Evolutionary conservation across 2,329 filamentous ascomycete species (phyloP).

Genomic region (Orbilia javanica): DNA sequence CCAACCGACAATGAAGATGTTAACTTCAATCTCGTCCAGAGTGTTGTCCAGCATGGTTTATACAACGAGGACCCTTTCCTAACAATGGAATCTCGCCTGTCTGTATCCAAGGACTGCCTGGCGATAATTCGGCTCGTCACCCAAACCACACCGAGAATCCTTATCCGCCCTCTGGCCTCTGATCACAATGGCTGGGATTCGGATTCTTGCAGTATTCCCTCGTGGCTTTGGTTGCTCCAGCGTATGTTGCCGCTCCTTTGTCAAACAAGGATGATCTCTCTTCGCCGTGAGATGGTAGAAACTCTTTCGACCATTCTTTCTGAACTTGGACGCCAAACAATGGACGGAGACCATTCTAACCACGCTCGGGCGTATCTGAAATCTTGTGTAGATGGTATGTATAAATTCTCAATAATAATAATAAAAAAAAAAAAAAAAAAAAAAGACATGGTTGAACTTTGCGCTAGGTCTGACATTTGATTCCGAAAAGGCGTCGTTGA

Average conservation of each 20-base stretch:
- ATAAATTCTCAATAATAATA: neutral
- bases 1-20: constrained; percentile 56
- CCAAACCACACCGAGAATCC: constrained; percentile 41
- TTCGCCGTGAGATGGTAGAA: constrained; percentile 42
- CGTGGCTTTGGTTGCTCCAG: constrained; percentile 42
- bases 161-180: constrained; percentile 16
- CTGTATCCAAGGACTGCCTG: constrained; percentile 47
- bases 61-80: constrained; percentile 56
- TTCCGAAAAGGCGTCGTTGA: constrained; percentile 36
- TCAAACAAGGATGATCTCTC: constrained; percentile 19
- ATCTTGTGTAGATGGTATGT: constrained; percentile 54
- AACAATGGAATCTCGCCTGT: constrained; percentile 30
- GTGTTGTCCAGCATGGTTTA: constrained; percentile 51
- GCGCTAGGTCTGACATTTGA: neutral
- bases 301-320: constrained; percentile 37
- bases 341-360: constrained; percentile 39
- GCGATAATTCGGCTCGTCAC: constrained; percentile 51
- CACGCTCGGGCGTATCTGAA: constrained; percentile 26
- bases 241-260: constrained; percentile 43
- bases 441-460: neutral
- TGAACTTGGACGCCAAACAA: constrained; percentile 39
- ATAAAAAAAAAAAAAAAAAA: too few species aligned
- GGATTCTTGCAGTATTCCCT: neutral
- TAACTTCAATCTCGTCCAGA: constrained; percentile 52
- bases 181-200: neutral